Base-by-base conservation (phyloP, 108 stramenopile species). In the Mayamaea pseudoterrestris region DNA sequence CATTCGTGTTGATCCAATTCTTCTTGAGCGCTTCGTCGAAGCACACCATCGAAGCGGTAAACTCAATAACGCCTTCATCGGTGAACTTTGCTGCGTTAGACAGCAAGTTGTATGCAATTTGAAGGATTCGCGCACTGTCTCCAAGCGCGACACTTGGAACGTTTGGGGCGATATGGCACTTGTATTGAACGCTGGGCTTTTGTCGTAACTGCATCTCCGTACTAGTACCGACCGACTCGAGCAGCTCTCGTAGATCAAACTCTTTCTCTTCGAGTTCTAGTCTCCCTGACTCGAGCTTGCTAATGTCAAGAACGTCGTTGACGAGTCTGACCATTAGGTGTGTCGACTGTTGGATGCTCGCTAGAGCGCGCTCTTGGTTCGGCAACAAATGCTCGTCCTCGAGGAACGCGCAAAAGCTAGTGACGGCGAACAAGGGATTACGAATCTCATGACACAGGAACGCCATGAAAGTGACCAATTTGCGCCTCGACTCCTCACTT, bases 381-480 rank as follows among this genome's bases (percentile, higher is more conserved):
- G 41, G 13, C 20, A 23, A 9, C 8, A 30, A 35, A 1, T 31
- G 29, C 13, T 34, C 28, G 21, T 65, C 63, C 17, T 47, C 23
- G 27, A 58, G n/a, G 27, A 65, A 65, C 12, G 37, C 21, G 30
- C 46, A 40, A 2, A 32, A 48, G 24, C 56, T 42, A 1, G 57
- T 60, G 23, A 59, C 55, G 8, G 53, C 53, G 30, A 66, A 66
- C 28, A 66, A 39, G 3, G 65, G 65, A 35, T 66, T 66, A 1
- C 65, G 51, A 18, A 66, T 66, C 35, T 66, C 65, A 35, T 66
- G 65, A 31, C 65, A 66, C 12, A 66, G 27, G 28, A 66, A 66
- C 6, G 50, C 58, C 65, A 66, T 66, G 65, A 66, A 66, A 1
- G 58, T 59, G 8, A 66, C 20, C 8, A 66, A 42, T 29, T 60